Conservation (phyloP, 2,329 filamentous ascomycete species). For the Dactylonectria macrodidyma region DNA sequence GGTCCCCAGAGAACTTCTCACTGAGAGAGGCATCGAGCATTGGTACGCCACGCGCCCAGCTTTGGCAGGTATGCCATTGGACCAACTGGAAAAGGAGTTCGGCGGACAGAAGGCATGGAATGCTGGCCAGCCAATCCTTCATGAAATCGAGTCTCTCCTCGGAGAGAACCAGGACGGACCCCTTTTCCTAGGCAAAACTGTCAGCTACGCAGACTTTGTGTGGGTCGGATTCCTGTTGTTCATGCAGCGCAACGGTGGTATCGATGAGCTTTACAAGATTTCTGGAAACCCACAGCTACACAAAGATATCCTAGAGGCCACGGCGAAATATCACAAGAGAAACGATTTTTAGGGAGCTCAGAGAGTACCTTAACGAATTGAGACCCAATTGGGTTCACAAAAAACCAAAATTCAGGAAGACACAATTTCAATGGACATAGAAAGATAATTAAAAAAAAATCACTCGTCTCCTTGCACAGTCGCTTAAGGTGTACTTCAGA, state of each 20-base stretch:
- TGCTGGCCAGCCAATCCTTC: conserved; percentile 54
- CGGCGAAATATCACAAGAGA: conserved; percentile 58
- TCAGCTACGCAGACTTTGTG: conserved; percentile 72
- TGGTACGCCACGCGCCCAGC: conserved; percentile 68
- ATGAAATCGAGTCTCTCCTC: conserved; percentile 61
- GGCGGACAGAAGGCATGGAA: conserved; percentile 67
- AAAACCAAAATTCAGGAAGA: conserved; percentile 6
- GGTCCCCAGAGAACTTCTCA: conserved; percentile 67
- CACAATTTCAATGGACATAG: neutral
- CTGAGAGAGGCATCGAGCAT: conserved; percentile 65
- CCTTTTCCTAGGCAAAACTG: conserved; percentile 71
- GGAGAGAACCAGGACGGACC: conserved; percentile 70
- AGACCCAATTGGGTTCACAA: neutral
- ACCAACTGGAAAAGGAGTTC: conserved; percentile 62
- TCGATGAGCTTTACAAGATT: conserved; percentile 53
- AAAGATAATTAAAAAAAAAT: neutral
- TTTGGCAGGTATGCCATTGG: conserved; percentile 66
- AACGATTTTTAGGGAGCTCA: conserved; percentile 51
- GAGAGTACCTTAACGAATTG: neutral
- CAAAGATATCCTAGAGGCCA: conserved; percentile 56
- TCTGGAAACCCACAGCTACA: conserved; percentile 58
- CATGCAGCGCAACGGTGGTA: conserved; percentile 51
- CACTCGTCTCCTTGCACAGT: neutral
- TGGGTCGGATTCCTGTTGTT: conserved; percentile 66
- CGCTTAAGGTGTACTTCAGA: neutral